These are phyloP conservation scores for Barbarea vulgaris DNA, from an alignment of 345 rosid genomes.

Conservation along the genomic window DNA sequence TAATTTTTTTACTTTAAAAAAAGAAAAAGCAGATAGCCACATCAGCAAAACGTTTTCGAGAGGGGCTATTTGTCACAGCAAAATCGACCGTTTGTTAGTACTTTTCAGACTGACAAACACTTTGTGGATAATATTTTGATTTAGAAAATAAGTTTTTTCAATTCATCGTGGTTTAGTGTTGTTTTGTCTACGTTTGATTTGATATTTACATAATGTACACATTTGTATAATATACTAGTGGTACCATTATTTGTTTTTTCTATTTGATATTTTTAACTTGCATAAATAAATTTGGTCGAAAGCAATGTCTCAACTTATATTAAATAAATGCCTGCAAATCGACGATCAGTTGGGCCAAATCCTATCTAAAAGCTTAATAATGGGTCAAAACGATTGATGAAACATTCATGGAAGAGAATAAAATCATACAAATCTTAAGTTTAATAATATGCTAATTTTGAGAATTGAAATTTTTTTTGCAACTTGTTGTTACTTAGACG, in stretches of 20 bases:
- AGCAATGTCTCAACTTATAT: conserved; percentile 35
- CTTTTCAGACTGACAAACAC: conserved; percentile 29
- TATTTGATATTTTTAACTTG: conserved; percentile 7
- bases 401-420: conserved; percentile 4
- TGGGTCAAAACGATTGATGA: conserved; percentile 16
- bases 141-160: conserved; percentile 1
- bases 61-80: neutral
- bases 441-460: neutral
- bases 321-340: conserved; percentile 30
- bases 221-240: neutral
- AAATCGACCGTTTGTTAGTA: conserved; percentile 1
- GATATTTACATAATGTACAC: neutral
- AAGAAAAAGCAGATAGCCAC: neutral
- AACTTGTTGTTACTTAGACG: neutral
- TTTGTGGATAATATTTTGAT: neutral
- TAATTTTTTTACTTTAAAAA: neutral
- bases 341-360: conserved; percentile 27
- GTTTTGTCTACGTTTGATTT: conserved; percentile 26
- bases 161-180: conserved; percentile 29
- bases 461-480: neutral
- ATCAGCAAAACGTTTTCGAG: conserved; percentile 4
- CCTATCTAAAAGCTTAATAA: conserved; percentile 15
- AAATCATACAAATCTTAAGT: conserved; percentile 19
- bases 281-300: conserved; percentile 30
- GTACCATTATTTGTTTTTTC: neutral